A percentile compares a stretch with the other conserved stretches of the same genome.
Evolutionary conservation across 331 rosid species (phyloP).

Genomic region (Cydonia oblonga): DNA sequence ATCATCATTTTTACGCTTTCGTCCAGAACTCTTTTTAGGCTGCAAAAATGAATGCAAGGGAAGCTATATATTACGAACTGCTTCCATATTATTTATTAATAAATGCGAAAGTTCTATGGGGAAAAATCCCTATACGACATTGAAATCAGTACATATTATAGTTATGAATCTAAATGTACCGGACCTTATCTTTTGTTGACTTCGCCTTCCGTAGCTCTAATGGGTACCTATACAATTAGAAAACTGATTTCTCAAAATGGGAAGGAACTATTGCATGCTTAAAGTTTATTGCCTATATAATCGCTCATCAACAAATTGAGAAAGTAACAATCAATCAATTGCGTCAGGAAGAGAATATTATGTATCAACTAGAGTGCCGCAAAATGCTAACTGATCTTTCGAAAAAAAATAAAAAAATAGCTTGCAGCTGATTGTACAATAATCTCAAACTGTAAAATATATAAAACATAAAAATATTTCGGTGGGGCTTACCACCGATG

Average conservation of each 20-base stretch:
- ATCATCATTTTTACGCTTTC: slow-evolving; percentile 25
- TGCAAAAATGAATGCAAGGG: slow-evolving; percentile 25
- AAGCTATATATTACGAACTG: slow-evolving; percentile 6
- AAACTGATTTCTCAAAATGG: background rate
- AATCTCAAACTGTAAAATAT: background rate
- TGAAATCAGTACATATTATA: background rate
- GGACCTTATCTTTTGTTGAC: slow-evolving; percentile 74
- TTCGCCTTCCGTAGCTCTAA: slow-evolving; percentile 92
- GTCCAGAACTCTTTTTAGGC: slow-evolving; percentile 49
- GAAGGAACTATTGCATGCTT: background rate
- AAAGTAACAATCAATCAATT: background rate
- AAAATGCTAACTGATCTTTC: background rate
- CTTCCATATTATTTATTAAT: background rate
- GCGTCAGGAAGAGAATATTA: background rate
- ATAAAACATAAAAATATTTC: no score
- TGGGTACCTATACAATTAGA: slow-evolving; percentile 60
- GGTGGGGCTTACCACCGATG: slow-evolving; percentile 60
- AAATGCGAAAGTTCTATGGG: background rate
- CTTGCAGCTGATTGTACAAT: background rate
- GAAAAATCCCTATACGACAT: background rate
- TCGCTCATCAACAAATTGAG: background rate
- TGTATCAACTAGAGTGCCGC: background rate
- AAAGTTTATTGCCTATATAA: background rate
- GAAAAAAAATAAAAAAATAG: background rate
- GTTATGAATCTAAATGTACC: background rate